Evolutionary conservation across 108 stramenopile species (phyloP), one percentile per base, ranked within the genome.

Genomic region (Nitzschia palea): DNA sequence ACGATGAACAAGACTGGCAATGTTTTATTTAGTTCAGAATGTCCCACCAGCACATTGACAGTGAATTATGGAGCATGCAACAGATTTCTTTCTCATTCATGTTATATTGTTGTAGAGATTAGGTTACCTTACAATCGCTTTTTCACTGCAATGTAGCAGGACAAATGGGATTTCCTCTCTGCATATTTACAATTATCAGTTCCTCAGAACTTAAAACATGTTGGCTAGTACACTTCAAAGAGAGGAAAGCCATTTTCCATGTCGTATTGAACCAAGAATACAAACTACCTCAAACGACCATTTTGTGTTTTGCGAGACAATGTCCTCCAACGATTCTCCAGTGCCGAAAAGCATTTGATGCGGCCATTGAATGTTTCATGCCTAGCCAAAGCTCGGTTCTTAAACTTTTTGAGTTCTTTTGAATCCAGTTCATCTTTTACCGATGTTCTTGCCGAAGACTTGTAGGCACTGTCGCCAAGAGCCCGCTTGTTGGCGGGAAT

Each of bases 361-460:
- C 77, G 29, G 0, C n/a, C 20, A 51, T 79, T 79, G 23, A 76
- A 37, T 30, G 78, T 76, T 65, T 79, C 74, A 44, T 83, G 78
- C 5, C 78, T 42, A 2, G 67, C 43, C 4, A 44, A 60, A 15
- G 63, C 66, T 18, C 77, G 61, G 9, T 18, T 18, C 33, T 70
- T 70, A 18, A 77, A 64, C 17, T 65, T 22, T 18, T 42, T 28
- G 6, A 70, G 12, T n/a, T 34, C 45, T 28, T n/a, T 32, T 43
- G 22, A 17, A 58, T 65, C 63, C 14, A 3, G 3, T 8, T 10
- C 14, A 30, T 67, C 61, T 69, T 61, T 18, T 59, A 30, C 43
- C 23, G 55, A 12, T 51, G 43, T 8, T 26, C 37, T 20, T 35
- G 44, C n/a, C n/a, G n/a, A n/a, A n/a, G n/a, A n/a, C n/a, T n/a